Evolutionary conservation across 2,329 filamentous ascomycete genomes (phyloP).

Genomic region (Cordyceps cicadae): DNA sequence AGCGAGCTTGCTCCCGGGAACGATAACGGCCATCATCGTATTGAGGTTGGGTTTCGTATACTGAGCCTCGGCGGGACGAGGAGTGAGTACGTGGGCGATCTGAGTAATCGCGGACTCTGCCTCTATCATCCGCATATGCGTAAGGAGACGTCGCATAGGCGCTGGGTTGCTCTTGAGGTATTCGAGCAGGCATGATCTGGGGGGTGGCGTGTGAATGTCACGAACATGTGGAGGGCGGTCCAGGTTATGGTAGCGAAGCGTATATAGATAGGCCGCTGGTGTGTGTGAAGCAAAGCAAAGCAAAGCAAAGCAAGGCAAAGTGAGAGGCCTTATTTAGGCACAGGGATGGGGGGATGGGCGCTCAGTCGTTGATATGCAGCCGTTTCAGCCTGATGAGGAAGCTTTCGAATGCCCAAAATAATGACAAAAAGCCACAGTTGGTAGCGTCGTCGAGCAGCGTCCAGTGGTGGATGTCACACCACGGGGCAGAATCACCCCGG

Average conservation of each 20-base stretch:
- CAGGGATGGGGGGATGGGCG: background rate
- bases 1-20: background rate
- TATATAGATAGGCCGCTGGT: background rate
- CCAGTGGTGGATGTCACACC: conserved; percentile 4
- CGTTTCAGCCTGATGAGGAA: conserved; percentile 7
- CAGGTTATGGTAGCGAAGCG: background rate
- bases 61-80: conserved; percentile 6
- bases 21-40: conserved; percentile 6
- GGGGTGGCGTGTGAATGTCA: background rate
- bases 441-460: background rate
- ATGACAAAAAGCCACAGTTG: background rate
- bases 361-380: background rate
- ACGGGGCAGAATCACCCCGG: background rate
- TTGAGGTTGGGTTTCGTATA: background rate
- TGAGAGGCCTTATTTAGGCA: background rate
- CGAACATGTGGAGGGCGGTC: conserved; percentile 1
- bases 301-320: background rate
- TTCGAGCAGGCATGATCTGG: conserved; percentile 8
- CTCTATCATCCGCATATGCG: conserved; percentile 5
- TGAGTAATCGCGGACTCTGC: background rate
- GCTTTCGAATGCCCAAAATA: background rate
- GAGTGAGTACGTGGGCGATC: background rate
- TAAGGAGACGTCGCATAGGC: conserved; percentile 4
- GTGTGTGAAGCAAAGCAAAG: too few species aligned
- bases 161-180: conserved; percentile 4